phyloP scores from a whole-genome alignment of 768 basidiomycete species.

The Lactifluus rugatus region DNA sequence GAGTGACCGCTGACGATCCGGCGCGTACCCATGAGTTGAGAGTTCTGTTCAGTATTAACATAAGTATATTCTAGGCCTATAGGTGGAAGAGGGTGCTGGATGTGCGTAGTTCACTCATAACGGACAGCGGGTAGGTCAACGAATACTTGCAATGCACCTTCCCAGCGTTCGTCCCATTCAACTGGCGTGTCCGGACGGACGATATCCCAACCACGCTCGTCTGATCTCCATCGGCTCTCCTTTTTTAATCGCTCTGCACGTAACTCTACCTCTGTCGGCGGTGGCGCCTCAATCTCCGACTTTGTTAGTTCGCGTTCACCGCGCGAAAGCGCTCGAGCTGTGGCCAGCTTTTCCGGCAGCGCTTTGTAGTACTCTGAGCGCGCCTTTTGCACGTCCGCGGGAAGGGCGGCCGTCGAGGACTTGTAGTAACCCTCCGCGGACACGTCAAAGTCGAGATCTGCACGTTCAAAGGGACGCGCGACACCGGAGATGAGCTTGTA shows the following conservation, averaged over 20 bases:
- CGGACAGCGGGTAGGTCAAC: slow-evolving; percentile 29
- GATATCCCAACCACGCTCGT: slow-evolving; percentile 72
- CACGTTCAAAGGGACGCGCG: slow-evolving; percentile 47
- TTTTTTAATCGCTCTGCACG: slow-evolving; percentile 82
- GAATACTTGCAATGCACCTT: slow-evolving; percentile 51
- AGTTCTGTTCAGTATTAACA: background rate
- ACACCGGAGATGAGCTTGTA: slow-evolving; percentile 56
- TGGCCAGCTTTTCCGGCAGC: slow-evolving; percentile 54
- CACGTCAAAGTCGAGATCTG: slow-evolving; percentile 67
- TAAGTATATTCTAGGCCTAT: background rate
- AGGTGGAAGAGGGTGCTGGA: background rate
- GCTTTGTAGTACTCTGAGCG: slow-evolving; percentile 69
- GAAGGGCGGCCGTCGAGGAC: slow-evolving; percentile 43
- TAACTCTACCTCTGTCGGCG: slow-evolving; percentile 82
- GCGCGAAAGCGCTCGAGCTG: slow-evolving; percentile 65
- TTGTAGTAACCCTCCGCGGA: slow-evolving; percentile 61
- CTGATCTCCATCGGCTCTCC: slow-evolving; percentile 76
- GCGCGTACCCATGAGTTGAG: background rate
- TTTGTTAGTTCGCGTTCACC: slow-evolving; percentile 78
- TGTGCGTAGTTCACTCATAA: background rate
- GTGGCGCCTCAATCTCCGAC: slow-evolving; percentile 67
- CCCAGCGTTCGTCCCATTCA: slow-evolving; percentile 71
- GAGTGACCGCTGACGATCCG: background rate
- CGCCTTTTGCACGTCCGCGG: slow-evolving; percentile 52
- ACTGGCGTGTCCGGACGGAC: slow-evolving; percentile 53